These are phyloP conservation scores for Tilletia horrida DNA, from an alignment of 1,284 basidiomycete genomes.

Conservation along the genomic window DNA sequence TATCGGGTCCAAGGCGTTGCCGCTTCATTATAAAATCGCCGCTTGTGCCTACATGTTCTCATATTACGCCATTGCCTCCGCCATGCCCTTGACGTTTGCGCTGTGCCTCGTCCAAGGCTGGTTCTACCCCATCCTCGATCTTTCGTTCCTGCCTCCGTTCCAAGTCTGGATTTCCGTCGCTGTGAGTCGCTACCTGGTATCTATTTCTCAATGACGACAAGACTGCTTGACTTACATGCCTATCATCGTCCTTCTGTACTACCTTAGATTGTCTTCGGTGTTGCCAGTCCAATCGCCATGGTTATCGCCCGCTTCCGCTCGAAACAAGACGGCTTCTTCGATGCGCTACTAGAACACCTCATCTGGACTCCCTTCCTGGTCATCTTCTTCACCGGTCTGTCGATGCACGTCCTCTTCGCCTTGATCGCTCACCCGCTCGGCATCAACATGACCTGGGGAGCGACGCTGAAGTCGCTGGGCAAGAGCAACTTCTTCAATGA, in stretches of 20 bases:
- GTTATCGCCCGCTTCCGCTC: slow-evolving; percentile 73
- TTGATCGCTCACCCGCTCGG: slow-evolving; percentile 76
- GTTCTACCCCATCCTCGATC: slow-evolving; percentile 66
- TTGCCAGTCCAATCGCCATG: slow-evolving; percentile 69
- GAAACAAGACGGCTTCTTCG: slow-evolving; percentile 63
- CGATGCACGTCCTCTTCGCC: slow-evolving; percentile 63
- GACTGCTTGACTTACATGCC: neutral
- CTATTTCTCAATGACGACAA: no score
- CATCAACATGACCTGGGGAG: slow-evolving; percentile 74
- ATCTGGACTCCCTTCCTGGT: slow-evolving; percentile 68
- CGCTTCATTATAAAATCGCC: slow-evolving; percentile 71
- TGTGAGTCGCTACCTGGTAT: slow-evolving; percentile 23
- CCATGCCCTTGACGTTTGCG: slow-evolving; percentile 64
- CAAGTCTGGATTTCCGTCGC: slow-evolving; percentile 73
- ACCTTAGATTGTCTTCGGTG: slow-evolving; percentile 65
- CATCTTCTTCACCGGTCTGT: slow-evolving; percentile 31
- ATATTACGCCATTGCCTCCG: slow-evolving; percentile 75
- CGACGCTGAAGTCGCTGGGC: slow-evolving; percentile 36
- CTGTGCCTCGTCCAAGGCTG: slow-evolving; percentile 73
- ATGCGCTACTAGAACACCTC: slow-evolving; percentile 65
- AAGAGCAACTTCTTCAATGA: slow-evolving; percentile 75
- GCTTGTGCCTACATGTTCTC: slow-evolving; percentile 67
- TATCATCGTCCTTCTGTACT: neutral
- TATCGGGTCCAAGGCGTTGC: slow-evolving; percentile 64
- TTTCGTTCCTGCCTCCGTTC: slow-evolving; percentile 60